Evolutionary conservation across 371 early-diverging fungal genomes (phyloP), one percentile per base, ranked within the genome.

Genomic region (Mucor sp.): DNA sequence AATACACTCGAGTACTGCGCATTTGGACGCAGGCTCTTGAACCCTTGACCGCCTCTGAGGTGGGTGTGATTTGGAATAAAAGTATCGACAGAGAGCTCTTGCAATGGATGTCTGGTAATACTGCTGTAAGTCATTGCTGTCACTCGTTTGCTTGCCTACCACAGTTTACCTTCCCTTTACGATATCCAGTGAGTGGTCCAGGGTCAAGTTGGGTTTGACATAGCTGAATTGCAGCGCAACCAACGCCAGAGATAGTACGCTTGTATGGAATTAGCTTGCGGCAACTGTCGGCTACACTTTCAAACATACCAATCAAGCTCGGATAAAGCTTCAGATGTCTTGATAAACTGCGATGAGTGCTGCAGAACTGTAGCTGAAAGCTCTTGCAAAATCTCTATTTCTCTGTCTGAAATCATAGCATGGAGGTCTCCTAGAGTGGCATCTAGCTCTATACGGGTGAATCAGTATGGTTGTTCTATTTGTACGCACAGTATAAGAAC

Each of bases 351-450:
- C 0, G 60, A 35, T 15, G 70, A 58, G 62, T 85, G 76, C 21
- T 69, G 72, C 11, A 87, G 61, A 1, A 90, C 69, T 4, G 78
- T 69, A 33, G 88, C 89, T 41, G 88, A 85, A 4, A 94, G 74
- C 2, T 67, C 62, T 33, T 93, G 93, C 19, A 92, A 63, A 7
- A 93, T 84, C 66, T 91, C 93, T 37, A 91, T 90, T 74, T 93
- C 93, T 65, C 85, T 80, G 65, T 93, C 94, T 78, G 53, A 33
- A 11, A 93, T 93, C 61, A 90, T 77, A 0, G 86, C 86, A 68
- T 94, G 91, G 14, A 93, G 84, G 62, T 94, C 94, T 8, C 94
- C 94, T 11, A 93, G 60, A 7, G 72, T 74, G 53, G 89, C 84
- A 63, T 94, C 94, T 28, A 94, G 69, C 41, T 86, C 91, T 91